Evolutionary conservation across 2,329 filamentous ascomycete species (phyloP), one percentile per base, ranked within the genome.

Genomic region (Trichoderma asperellum): DNA sequence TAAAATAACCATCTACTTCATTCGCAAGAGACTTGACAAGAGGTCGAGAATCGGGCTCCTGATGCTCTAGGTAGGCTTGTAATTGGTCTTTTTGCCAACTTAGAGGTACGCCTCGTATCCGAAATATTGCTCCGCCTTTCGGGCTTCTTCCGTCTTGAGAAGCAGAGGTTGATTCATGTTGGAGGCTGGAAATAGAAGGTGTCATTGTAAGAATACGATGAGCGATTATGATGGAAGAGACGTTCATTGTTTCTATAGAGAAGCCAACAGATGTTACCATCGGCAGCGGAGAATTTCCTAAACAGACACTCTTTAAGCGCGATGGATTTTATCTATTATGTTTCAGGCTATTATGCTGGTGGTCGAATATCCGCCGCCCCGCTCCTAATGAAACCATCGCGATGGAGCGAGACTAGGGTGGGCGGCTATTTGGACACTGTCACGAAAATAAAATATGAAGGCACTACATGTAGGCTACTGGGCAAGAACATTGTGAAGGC

Each of bases 31-130:
- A 64, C 21, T 56, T 29, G 37, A 64, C 16, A 12, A 7, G 16
- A 21, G 61, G 61, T 4, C 2, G 6, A 1, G 52, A 64, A 7
- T 18, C n/a, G n/a, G 61, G 21, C 21, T 64, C 49, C 11, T 64
- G 34, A 7, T 32, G 32, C 32, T 64, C 61, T 12, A 64, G 10
- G 16, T 24, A 40, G 5, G 10, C 11, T 21, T 32, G 61, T 21
- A 64, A 27, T n/a, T 27, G 61, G 5, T 5, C 8, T 10, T 32
- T 16, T 43, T 21, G 14, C 61, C 61, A 65, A 5, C 18, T 27
- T 4, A 65, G 18, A 24, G 62, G 62, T 37, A 65, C 52, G 6
- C 52, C 35, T 65, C 18, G 62, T 18, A 65, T 8, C 10, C 62
- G 34, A 11, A 57, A 65, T 11, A 52, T 65, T 14, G 10, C 6